Percentiles rank a stretch among this genome's conserved stretches.
Conservation (phyloP, 441 rosid genomes). For the Geranium incanum region DNA sequence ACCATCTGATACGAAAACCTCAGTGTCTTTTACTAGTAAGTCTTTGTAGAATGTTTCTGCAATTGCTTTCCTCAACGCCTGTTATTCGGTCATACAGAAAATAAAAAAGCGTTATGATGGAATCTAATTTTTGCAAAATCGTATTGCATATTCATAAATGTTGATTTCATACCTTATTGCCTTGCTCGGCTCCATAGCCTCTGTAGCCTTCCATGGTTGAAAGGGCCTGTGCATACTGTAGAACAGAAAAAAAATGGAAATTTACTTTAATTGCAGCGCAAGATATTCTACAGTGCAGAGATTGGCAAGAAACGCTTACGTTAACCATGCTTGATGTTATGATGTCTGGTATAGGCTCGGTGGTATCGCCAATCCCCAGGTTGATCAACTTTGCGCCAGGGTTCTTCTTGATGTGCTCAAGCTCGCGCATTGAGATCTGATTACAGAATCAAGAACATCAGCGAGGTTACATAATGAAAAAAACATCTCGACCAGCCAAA, state of each 20-base stretch:
- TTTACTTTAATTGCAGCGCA: neutral
- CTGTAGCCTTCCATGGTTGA: conserved; percentile 86
- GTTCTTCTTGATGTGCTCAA: conserved; percentile 50
- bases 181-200: conserved; percentile 95
- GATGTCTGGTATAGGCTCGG: conserved; percentile 93
- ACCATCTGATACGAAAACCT: conserved; percentile 96
- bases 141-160: neutral
- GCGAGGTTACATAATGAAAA: neutral
- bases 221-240: conserved; percentile 64
- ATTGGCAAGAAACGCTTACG: conserved; percentile 31
- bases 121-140: neutral
- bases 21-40: conserved; percentile 75
- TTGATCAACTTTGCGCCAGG: conserved; percentile 87
- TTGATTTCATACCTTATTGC: conserved; percentile 55
- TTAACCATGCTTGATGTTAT: conserved; percentile 72
- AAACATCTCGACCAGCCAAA: conserved; percentile 4
- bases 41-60: conserved; percentile 62
- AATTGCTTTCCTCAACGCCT: conserved; percentile 79
- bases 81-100: conserved; percentile 25
- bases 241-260: neutral
- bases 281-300: neutral
- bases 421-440: conserved; percentile 56
- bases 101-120: neutral
- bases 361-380: conserved; percentile 95
- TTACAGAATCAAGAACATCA: conserved; percentile 13